Evolutionary conservation across 2,329 filamentous ascomycete species (phyloP), one percentile per base, ranked within the genome.

Genomic region (Calonectria henricotiae): DNA sequence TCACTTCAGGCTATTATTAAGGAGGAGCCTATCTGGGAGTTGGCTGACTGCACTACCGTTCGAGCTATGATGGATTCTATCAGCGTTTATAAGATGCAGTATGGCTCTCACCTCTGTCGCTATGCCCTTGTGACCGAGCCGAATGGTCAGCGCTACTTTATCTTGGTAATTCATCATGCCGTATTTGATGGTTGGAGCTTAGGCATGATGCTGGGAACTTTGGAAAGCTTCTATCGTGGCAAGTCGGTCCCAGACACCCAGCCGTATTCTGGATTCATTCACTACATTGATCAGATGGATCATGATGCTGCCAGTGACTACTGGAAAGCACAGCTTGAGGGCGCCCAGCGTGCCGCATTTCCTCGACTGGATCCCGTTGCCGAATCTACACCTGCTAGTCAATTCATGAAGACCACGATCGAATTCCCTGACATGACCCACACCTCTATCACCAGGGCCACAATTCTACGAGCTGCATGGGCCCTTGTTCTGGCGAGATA

Each of bases 101-200:
- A 65, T 9, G 62, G 62, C 5, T 54, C 62, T 12, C 32, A 30
- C 11, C 35, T 64, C 8, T 64, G 62, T 23, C 46, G 63, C 1
- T 58, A 65, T 41, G 47, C 68, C 25, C 39, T 70, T 5, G 30
- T 62, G 30, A 39, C 58, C 5, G 63, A 67, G 15, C 3, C 39
- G 12, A 30, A 15, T 27, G 47, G 55, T 4, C 15, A 23, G 1
- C 17, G 49, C 4, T 71, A 43, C 25, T 69, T 71, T 41, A 58
- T 71, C 0, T 35, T 74, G 5, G 67, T 73, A 6, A 72, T 75
- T 54, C 76, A 78, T 44, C 75, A 77, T 25, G 72, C 74, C 13
- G 66, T 78, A 5, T 73, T 72, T 5, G 76, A 79, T 47, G 77
- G 76, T 5, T 77, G 76, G 75, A 77, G 75, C 23, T 46, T 71